A percentile compares a stretch with the other conserved stretches of the same genome.
Evolutionary conservation across 1,139 yeast species (phyloP).

Genomic region (Kodamaea sp.): DNA sequence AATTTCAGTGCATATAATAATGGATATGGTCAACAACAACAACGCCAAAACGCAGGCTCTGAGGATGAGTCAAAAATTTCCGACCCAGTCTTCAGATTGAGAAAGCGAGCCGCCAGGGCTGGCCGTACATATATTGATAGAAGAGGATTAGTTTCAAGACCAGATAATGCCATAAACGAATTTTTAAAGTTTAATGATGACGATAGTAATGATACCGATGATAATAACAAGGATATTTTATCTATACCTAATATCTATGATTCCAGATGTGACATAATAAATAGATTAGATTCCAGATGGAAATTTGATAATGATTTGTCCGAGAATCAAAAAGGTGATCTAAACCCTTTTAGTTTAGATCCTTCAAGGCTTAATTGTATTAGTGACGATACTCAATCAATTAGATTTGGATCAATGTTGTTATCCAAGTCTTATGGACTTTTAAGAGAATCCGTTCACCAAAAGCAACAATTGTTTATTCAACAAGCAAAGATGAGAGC

Average conservation of each 20-base stretch:
- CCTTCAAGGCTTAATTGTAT: conserved; percentile 73
- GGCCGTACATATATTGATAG: conserved; percentile 75
- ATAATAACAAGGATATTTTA: conserved; percentile 13
- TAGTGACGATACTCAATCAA: conserved; percentile 81
- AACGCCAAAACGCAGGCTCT: conserved; percentile 17
- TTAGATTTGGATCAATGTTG: conserved; percentile 88
- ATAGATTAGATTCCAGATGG: conserved; percentile 69
- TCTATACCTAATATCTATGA: conserved; percentile 49
- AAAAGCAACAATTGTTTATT: conserved; percentile 39
- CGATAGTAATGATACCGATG: conserved; percentile 19
- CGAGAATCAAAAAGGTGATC: conserved; percentile 43
- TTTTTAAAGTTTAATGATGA: conserved; percentile 32
- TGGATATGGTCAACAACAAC: conserved; percentile 34
- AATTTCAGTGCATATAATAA: conserved; percentile 46
- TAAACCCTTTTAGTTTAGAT: conserved; percentile 59
- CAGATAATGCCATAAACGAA: conserved; percentile 36
- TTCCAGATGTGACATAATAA: conserved; percentile 47
- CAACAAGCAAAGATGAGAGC: conserved; percentile 48
- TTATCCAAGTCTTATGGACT: conserved; percentile 80
- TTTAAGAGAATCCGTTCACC: conserved; percentile 50
- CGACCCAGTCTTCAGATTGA: conserved; percentile 59
- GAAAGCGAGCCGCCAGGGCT: conserved; percentile 74
- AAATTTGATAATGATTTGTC: conserved; percentile 66
- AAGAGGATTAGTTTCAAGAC: conserved; percentile 37
- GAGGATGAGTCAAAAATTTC: conserved; percentile 33